Evolutionary conservation across 1,284 basidiomycete species (phyloP).

Genomic region (Puccinia novopanici): DNA sequence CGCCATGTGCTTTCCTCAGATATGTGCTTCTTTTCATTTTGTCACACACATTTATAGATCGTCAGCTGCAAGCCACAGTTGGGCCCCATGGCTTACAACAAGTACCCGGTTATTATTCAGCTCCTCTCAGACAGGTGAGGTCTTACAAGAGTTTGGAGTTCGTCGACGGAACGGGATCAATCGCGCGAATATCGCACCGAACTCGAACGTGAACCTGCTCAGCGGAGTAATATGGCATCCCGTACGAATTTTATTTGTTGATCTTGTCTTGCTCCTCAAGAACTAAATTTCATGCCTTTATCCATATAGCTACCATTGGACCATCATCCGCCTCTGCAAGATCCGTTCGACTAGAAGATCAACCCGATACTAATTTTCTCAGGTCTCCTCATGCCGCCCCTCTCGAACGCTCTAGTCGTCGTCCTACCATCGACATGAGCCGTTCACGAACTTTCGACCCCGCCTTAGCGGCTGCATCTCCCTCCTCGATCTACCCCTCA

Average conservation of each 20-base stretch:
- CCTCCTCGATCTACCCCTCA: neutral
- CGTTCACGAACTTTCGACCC: constrained; percentile 19
- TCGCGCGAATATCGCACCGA: constrained; percentile 39
- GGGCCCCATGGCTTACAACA: constrained; percentile 39
- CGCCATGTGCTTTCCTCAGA: neutral
- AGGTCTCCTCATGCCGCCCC: neutral
- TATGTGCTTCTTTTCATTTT: neutral
- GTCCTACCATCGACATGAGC: constrained; percentile 4
- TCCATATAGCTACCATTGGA: constrained; percentile 11
- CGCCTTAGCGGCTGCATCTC: neutral
- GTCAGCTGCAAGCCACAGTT: constrained; percentile 31
- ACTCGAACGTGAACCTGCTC: constrained; percentile 20
- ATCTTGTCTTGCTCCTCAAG: neutral
- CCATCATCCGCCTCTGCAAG: neutral
- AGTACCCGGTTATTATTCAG: constrained; percentile 17
- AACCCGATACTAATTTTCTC: neutral
- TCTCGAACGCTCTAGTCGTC: constrained; percentile 19
- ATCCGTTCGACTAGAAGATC: constrained; percentile 5
- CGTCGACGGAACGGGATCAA: constrained; percentile 41
- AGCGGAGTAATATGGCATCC: constrained; percentile 33
- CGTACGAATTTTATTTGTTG: constrained; percentile 26
- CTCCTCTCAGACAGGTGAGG: constrained; percentile 36
- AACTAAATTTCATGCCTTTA: neutral
- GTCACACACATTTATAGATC: neutral
- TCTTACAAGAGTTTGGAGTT: constrained; percentile 25